These are phyloP conservation scores for Chrysanthemum makinoi DNA, from an alignment of 129 eudicot genomes.

Conservation along the genomic window DNA sequence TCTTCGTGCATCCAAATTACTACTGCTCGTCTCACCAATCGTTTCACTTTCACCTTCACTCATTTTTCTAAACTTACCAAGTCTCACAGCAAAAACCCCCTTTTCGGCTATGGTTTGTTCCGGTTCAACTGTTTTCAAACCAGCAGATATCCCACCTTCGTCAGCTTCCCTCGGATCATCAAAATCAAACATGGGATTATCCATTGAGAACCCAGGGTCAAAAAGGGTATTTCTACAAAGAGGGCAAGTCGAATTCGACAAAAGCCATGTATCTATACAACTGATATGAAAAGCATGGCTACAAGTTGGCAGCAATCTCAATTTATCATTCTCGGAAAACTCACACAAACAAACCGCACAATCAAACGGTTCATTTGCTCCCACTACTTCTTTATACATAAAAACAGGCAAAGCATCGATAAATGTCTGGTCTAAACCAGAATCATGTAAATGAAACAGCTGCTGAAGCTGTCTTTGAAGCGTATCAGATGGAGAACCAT, in stretches of 20 bases:
- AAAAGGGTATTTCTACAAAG: constrained; percentile 79
- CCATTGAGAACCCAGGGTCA: constrained; percentile 60
- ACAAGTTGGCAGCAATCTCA: constrained; percentile 82
- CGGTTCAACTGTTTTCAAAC: constrained; percentile 49
- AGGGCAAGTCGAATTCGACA: constrained; percentile 83
- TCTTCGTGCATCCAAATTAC: constrained; percentile 83
- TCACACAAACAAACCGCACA: constrained; percentile 94
- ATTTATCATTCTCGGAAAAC: constrained; percentile 62
- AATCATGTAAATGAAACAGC: constrained; percentile 75
- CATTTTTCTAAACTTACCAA: constrained; percentile 74
- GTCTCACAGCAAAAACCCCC: constrained; percentile 69
- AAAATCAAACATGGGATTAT: constrained; percentile 75
- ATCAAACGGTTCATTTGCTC: constrained; percentile 78
- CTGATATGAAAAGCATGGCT: constrained; percentile 89
- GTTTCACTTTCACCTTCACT: constrained; percentile 44
- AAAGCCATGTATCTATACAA: constrained; percentile 90
- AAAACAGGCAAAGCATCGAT: constrained; percentile 88
- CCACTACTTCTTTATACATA: constrained; percentile 73
- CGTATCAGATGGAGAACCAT: constrained; percentile 61
- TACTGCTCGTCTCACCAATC: constrained; percentile 74
- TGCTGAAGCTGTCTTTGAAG: constrained; percentile 88
- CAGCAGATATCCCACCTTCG: constrained; percentile 38
- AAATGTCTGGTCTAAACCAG: constrained; percentile 86
- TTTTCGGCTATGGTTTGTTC: constrained; percentile 48
- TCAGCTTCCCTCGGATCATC: constrained; percentile 59